phyloP scores from a whole-genome alignment of 2,329 filamentous ascomycete genomes.

The Xylariaceae sp. region DNA sequence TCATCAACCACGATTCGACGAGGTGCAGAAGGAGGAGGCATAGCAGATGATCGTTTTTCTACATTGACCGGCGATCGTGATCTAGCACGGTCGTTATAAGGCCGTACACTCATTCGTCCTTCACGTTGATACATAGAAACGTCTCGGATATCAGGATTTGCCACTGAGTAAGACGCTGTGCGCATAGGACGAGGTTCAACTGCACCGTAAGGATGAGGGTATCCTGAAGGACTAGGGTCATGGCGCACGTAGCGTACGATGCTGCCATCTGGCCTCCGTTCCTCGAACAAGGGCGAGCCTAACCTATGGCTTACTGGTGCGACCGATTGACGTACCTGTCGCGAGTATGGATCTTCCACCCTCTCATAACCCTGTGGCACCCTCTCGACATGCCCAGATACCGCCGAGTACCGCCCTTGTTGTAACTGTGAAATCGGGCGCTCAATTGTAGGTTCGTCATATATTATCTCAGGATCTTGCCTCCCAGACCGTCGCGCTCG shows the following conservation, averaged over 20 bases:
- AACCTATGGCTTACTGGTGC: constrained; percentile 35
- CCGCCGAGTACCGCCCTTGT: constrained; percentile 40
- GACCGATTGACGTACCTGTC: constrained; percentile 39
- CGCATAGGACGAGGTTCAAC: constrained; percentile 47
- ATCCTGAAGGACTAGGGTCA: constrained; percentile 45
- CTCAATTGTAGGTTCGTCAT: constrained; percentile 53
- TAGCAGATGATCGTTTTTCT: constrained; percentile 53
- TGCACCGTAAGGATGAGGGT: constrained; percentile 46
- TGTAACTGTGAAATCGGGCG: constrained; percentile 46
- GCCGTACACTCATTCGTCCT: constrained; percentile 54
- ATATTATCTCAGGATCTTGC: constrained; percentile 48
- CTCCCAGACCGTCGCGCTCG: constrained; percentile 57
- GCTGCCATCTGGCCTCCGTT: constrained; percentile 39
- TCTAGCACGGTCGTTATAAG: constrained; percentile 54
- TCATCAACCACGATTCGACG: constrained; percentile 80
- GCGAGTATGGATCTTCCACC: constrained; percentile 37
- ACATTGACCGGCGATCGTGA: constrained; percentile 55
- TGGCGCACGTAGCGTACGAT: constrained; percentile 45
- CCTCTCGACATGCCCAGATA: constrained; percentile 32
- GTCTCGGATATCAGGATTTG: constrained; percentile 50
- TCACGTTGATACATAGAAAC: constrained; percentile 53
- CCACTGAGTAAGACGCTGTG: constrained; percentile 50
- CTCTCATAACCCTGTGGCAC: constrained; percentile 43
- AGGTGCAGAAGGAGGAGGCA: constrained; percentile 57
- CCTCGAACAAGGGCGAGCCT: constrained; percentile 40